Evolutionary conservation across 257 asterid species (phyloP), one percentile per base, ranked within the genome.

Genomic region (Osmanthus fragrans): DNA sequence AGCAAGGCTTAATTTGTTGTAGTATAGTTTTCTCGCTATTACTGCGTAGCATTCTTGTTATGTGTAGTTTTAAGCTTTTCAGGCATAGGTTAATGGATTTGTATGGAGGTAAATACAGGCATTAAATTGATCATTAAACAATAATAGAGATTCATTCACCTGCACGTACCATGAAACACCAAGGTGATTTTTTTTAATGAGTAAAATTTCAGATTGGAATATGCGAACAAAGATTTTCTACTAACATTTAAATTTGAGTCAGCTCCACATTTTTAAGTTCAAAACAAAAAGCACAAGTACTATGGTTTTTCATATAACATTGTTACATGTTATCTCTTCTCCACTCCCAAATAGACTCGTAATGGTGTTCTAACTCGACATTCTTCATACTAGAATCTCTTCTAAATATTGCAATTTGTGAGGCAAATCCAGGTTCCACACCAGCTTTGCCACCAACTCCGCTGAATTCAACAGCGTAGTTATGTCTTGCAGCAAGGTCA

Each of bases 401-500:
- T 78, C 85, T 91, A 74, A 95, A 95, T 66, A 95, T 90, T 7
- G 94, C 99, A 18, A 95, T 95, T 82, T 95, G 99, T 23, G 99
- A 91, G 13, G 97, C 98, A 70, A 95, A 93, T 15, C 99, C 98
- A 7, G 97, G 97, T 63, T 95, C 99, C 4, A 86, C 89, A 29
- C 84, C 92, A 30, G 80, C 88, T 18, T 47, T 78, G 36, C 99
- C 97, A 0, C 99, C 98, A 19, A 95, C 99, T 4, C 99, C 98
- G 49, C 96, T 86, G 80, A 90, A 93, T 54, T 88, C 93, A 3
- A 95, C 96, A 58, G 63, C 58, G 76, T 91, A 93, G 76, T 86
- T 84, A 68, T 89, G 92, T 81, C 84, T 82, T 5, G 39, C 37
- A 7, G 98, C 94, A 39, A 95, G 88, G 21, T 79, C 91, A 30